Evolutionary conservation across 441 rosid genomes (phyloP).

Genomic region (Geranium incanum): DNA sequence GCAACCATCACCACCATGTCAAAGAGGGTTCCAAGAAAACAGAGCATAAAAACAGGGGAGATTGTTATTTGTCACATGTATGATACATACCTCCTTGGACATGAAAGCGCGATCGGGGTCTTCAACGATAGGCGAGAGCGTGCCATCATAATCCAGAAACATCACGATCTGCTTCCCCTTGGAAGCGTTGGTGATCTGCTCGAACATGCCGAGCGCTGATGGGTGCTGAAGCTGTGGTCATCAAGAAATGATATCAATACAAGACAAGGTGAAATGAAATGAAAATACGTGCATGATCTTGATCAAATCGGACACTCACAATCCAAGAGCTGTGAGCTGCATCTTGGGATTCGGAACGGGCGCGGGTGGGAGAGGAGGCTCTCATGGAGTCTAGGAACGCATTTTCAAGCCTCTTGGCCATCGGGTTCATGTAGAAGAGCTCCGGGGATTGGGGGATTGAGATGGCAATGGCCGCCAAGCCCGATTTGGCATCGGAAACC

Average conservation of each 20-base stretch:
- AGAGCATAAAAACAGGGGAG: neutral
- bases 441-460: conserved; percentile 27
- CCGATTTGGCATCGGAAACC: conserved; percentile 20
- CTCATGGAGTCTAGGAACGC: conserved; percentile 61
- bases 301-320: conserved; percentile 24
- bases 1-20: neutral
- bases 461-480: conserved; percentile 25
- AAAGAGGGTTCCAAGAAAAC: neutral
- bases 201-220: conserved; percentile 48
- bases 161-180: conserved; percentile 50
- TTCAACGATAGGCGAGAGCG: conserved; percentile 57
- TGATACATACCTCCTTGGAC: conserved; percentile 26
- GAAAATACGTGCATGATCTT: neutral
- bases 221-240: conserved; percentile 42
- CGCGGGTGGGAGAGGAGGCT: conserved; percentile 59
- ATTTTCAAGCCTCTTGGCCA: conserved; percentile 25
- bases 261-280: neutral
- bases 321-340: conserved; percentile 41
- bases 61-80: neutral
- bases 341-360: conserved; percentile 23
- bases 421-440: conserved; percentile 18
- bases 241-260: neutral
- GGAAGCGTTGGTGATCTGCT: conserved; percentile 37
- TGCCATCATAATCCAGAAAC: conserved; percentile 69
- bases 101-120: conserved; percentile 44